Base-by-base conservation (phyloP, 2,329 filamentous ascomycete species). In the Aplosporella prunicola region DNA sequence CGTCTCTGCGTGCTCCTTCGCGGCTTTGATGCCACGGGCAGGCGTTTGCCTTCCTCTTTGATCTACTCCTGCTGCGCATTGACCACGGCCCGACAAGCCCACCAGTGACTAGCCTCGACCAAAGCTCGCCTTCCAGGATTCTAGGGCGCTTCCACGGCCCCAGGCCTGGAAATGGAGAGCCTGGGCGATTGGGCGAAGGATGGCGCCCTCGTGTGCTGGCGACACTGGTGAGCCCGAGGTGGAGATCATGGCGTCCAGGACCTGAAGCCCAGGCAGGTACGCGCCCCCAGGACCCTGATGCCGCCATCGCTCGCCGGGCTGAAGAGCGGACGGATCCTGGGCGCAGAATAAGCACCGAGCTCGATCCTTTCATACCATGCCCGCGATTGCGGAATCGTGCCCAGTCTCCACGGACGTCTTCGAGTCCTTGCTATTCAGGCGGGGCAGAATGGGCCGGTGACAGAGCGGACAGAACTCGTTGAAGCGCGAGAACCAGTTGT, bases 391-490 rank as follows among this genome's bases (percentile, higher is more conserved):
- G 23, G n/a, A 9, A 17, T 32, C 38, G n/a, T 32, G 27, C 16
- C 25, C 28, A 4, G 37, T 33, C 9, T 39, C 37, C n/a, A 34
- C 25, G 8, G 37, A 39, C 2, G 30, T 33, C 18, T 31, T 20
- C 9, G 27, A 18, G 7, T 25, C 29, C 10, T 28, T 34, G 13
- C 3, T 29, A 13, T 25, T 20, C 3, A 5, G 5, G 13, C 18
- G 11, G 23, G 54, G 52, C 35, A 61, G 49, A 25, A 61, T 61
- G 7, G 55, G 48, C 13, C 53, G 42, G 32, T 60, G 58, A 28
- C 58, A 61, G 13, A 61, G 48, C 27, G 58, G 58, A 41, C 58
- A 61, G 39, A 49, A 58, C 22, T 60, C 56, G 36, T 61, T 58
- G 35, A 46, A 57, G 17, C 55, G 45, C 17, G 45, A 47, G 36